Conservation (phyloP, 2,329 filamentous ascomycete species). For the Pseudogymnoascus sp. region DNA sequence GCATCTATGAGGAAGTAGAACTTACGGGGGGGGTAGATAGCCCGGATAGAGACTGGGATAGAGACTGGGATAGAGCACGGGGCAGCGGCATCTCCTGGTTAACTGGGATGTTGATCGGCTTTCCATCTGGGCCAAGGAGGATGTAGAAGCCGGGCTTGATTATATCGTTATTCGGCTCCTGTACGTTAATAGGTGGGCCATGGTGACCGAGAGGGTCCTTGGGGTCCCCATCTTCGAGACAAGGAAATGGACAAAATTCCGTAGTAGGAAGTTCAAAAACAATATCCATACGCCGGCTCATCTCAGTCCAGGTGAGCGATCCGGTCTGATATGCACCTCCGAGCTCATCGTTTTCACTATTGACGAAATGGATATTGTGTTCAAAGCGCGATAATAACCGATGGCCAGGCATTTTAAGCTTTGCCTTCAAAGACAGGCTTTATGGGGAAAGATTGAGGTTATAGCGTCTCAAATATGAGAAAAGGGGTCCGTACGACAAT, state of each 20-base stretch:
- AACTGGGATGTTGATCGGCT: background rate
- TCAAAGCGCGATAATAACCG: background rate
- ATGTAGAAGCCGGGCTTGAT: background rate
- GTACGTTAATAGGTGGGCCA: background rate
- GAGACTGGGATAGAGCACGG: background rate
- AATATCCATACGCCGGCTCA: background rate
- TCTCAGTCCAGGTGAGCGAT: background rate
- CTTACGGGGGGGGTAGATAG: background rate
- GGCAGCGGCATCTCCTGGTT: background rate
- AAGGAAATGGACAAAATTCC: background rate
- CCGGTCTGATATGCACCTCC: background rate
- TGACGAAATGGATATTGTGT: background rate
- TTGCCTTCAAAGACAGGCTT: background rate
- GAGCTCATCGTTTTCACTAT: background rate
- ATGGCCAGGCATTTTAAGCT: background rate
- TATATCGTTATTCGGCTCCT: background rate
- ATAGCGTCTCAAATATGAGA: conserved; percentile 35
- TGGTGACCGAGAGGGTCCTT: background rate
- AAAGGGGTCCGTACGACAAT: too few species aligned
- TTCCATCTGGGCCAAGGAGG: background rate
- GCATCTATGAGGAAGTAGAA: background rate
- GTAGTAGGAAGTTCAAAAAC: background rate
- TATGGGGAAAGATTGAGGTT: background rate
- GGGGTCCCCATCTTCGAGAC: background rate
- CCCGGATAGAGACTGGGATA: background rate